Evolutionary conservation across 2,329 filamentous ascomycete species (phyloP).

Genomic region (Juglanconis sp.): DNA sequence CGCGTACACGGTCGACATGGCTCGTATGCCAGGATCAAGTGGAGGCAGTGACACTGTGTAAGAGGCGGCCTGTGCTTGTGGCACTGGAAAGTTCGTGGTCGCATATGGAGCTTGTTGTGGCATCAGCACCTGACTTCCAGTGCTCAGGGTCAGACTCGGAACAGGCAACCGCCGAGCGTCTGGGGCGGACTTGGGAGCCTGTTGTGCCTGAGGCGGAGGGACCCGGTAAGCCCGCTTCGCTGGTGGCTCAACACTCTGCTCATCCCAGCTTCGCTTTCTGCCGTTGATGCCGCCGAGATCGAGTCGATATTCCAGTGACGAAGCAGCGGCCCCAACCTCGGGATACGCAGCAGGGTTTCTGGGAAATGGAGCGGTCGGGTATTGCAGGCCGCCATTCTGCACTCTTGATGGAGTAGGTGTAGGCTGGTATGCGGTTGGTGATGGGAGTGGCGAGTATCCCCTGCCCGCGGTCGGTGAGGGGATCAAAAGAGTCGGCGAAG

Average conservation of each 20-base stretch:
- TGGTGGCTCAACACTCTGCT: slow-evolving; percentile 50
- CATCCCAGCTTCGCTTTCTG: slow-evolving; percentile 51
- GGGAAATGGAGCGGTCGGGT: slow-evolving; percentile 33
- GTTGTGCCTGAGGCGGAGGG: slow-evolving; percentile 19
- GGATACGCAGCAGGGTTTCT: slow-evolving; percentile 29
- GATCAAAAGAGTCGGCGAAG: slow-evolving; percentile 35
- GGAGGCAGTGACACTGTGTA: slow-evolving; percentile 58
- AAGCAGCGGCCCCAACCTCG: slow-evolving; percentile 23
- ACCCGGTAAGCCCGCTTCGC: slow-evolving; percentile 46
- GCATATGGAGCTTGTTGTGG: slow-evolving; percentile 31
- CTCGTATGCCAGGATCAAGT: slow-evolving; percentile 57
- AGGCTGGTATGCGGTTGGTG: slow-evolving; percentile 43
- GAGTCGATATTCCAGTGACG: slow-evolving; percentile 48
- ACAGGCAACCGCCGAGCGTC: slow-evolving; percentile 56
- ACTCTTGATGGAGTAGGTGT: slow-evolving; percentile 27
- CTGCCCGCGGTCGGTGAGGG: slow-evolving; percentile 37
- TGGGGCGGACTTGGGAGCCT: slow-evolving; percentile 27
- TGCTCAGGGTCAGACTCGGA: slow-evolving; percentile 68
- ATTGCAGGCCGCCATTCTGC: slow-evolving; percentile 18
- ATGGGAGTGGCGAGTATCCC: slow-evolving; percentile 46
- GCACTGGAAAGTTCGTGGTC: slow-evolving; percentile 32
- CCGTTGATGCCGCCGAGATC: slow-evolving; percentile 29
- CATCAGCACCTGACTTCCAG: slow-evolving; percentile 30
- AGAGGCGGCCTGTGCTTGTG: slow-evolving; percentile 20
- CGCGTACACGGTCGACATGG: slow-evolving; percentile 76